Conservation (phyloP, 2,329 filamentous ascomycete species). For the Botrytis aclada region DNA sequence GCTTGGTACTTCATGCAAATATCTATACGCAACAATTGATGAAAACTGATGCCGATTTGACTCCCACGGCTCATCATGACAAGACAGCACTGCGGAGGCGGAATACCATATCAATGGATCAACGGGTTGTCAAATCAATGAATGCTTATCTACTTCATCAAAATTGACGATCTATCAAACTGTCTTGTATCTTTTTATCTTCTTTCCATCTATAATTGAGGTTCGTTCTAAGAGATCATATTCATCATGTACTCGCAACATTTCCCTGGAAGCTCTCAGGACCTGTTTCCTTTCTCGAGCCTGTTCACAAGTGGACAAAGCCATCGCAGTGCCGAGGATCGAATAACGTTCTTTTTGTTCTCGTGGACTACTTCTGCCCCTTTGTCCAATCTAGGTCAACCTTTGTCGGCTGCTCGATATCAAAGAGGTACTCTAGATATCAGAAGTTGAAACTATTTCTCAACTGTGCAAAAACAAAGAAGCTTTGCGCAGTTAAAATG, state of each 20-base stretch:
- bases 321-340: background rate
- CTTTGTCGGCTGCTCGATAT: background rate
- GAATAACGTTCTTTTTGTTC: background rate
- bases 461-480: background rate
- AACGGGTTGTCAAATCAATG: background rate
- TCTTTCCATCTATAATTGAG: background rate
- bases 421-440: background rate
- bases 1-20: background rate
- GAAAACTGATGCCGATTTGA: background rate
- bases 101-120: background rate
- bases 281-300: background rate
- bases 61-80: background rate
- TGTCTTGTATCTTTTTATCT: background rate
- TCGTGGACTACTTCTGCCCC: background rate
- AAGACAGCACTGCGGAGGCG: background rate
- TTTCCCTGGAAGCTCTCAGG: too few relatives aligned
- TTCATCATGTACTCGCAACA: background rate
- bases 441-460: background rate
- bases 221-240: background rate
- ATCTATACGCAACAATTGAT: background rate
- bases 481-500: background rate
- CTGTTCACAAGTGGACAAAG: background rate
- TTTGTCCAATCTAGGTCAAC: background rate
- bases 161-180: background rate
- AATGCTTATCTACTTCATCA: background rate